Percentiles rank a stretch among this genome's conserved stretches.
phyloP scores from a whole-genome alignment of 1,284 basidiomycete species.

The Microbotryum saponariae region DNA sequence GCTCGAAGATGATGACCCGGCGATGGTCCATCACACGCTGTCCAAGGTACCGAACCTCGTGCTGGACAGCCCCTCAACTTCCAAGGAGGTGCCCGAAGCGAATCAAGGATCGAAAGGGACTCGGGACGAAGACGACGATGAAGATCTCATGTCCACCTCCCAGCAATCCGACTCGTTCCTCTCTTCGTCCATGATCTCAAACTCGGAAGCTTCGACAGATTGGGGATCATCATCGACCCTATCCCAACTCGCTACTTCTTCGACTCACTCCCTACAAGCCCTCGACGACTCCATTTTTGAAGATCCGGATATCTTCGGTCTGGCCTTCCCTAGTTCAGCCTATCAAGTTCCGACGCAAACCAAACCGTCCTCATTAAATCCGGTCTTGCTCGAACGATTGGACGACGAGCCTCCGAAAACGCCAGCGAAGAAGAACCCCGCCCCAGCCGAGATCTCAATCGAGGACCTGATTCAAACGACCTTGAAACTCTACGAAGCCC shows the following conservation, averaged over 20 bases:
- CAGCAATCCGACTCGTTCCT: constrained; percentile 4
- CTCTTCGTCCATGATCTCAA: constrained; percentile 4
- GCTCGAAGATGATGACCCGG: constrained; percentile 27
- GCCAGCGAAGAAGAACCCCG: background rate
- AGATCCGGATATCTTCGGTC: constrained; percentile 26
- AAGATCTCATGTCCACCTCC: constrained; percentile 20
- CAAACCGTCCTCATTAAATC: no score
- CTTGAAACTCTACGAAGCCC: constrained; percentile 20
- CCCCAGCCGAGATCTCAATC: constrained; percentile 12
- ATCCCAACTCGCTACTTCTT: constrained; percentile 9
- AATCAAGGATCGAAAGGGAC: background rate
- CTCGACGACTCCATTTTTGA: constrained; percentile 24
- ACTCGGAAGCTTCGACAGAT: no score
- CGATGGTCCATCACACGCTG: constrained; percentile 32
- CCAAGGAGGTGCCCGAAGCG: background rate
- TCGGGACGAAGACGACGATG: constrained; percentile 9
- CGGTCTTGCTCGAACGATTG: background rate
- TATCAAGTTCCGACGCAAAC: background rate
- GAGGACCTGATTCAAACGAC: constrained; percentile 29
- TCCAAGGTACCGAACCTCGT: constrained; percentile 30
- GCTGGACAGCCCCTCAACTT: background rate
- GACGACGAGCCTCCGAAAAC: background rate
- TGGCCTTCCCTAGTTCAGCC: constrained; percentile 7
- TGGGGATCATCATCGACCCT: background rate
- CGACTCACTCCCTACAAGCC: constrained; percentile 15